Conservation (phyloP, 1,284 basidiomycete species). For the Trichosporon faecale region DNA sequence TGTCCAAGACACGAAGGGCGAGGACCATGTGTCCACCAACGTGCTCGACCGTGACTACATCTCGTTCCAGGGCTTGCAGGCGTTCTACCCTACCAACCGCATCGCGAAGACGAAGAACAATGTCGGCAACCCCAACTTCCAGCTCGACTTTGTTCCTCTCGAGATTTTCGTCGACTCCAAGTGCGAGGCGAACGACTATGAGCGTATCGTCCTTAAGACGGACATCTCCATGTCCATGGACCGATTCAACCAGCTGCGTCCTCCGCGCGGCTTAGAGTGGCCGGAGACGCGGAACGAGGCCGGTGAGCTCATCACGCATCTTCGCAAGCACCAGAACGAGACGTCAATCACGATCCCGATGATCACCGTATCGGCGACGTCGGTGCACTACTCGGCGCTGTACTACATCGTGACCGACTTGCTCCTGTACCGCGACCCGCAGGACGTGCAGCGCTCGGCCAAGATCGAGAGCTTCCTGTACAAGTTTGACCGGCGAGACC, state of each 20-base stretch:
- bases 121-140: constrained; percentile 5
- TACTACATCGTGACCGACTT: constrained; percentile 86
- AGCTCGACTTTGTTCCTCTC: constrained; percentile 65
- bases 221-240: constrained; percentile 84
- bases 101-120: constrained; percentile 15
- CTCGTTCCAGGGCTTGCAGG: constrained; percentile 74
- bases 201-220: constrained; percentile 85
- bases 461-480: constrained; percentile 80
- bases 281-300: constrained; percentile 46
- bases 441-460: constrained; percentile 70
- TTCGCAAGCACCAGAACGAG: constrained; percentile 79
- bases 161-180: constrained; percentile 83
- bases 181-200: constrained; percentile 76
- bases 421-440: constrained; percentile 81
- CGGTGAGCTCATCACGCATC: constrained; percentile 60
- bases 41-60: constrained; percentile 80
- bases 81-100: constrained; percentile 68
- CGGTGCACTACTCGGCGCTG: constrained; percentile 80
- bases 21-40: constrained; percentile 77
- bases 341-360: constrained; percentile 76
- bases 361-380: constrained; percentile 83
- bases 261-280: constrained; percentile 64
- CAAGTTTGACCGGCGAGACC: constrained; percentile 84
- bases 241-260: constrained; percentile 86
- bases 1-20: constrained; percentile 74